A percentile compares a stretch with the other conserved stretches of the same genome.
Conservation (phyloP, 2,329 filamentous ascomycete species). For the Fusarium albidum region DNA sequence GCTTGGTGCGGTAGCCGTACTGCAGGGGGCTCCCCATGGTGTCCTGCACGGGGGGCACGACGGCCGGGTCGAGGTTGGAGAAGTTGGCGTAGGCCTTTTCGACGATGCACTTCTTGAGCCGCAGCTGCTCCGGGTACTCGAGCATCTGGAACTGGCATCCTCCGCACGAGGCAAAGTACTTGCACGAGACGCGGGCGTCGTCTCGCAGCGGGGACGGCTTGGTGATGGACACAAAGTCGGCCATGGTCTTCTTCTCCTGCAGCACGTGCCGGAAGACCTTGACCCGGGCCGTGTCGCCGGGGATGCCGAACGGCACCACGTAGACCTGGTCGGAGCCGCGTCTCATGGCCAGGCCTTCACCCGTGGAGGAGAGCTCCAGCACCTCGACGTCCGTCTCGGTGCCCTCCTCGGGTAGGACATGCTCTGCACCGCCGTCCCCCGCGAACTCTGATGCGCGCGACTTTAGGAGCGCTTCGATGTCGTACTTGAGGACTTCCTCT, state of each 20-base stretch:
- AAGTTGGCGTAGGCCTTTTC: conserved; percentile 94
- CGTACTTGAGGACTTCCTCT: conserved; percentile 72
- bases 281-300: conserved; percentile 81
- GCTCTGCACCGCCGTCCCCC: conserved; percentile 41
- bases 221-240: conserved; percentile 83
- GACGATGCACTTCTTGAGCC: conserved; percentile 84
- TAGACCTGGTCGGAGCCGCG: conserved; percentile 73
- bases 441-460: conserved; percentile 47
- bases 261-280: conserved; percentile 79
- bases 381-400: conserved; percentile 86
- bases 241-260: conserved; percentile 73
- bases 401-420: conserved; percentile 68
- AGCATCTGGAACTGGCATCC: conserved; percentile 99
- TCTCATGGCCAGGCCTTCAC: conserved; percentile 85
- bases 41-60: conserved; percentile 78
- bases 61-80: conserved; percentile 78
- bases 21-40: conserved; percentile 91
- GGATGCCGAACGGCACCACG: conserved; percentile 86
- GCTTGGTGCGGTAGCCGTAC: conserved; percentile 94
- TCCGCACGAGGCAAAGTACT: conserved; percentile 86
- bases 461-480: conserved; percentile 65
- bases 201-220: conserved; percentile 79
- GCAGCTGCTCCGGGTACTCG: conserved; percentile 84
- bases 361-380: conserved; percentile 84
- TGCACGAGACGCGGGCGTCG: conserved; percentile 78